Base-by-base conservation (phyloP, 306 rosid genomes). In the Casuarina cunninghamiana region DNA sequence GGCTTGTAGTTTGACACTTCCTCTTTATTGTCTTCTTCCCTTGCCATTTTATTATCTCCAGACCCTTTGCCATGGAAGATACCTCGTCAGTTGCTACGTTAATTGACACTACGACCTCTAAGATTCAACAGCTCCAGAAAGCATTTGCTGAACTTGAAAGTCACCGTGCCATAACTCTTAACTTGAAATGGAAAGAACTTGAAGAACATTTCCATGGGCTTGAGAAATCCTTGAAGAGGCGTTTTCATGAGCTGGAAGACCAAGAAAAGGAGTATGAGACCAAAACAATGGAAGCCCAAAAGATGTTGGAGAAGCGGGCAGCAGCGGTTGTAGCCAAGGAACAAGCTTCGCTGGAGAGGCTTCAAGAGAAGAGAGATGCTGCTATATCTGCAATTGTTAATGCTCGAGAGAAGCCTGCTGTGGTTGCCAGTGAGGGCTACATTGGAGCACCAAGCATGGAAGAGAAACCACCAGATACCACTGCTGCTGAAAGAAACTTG, bases 101-200 rank as follows among this genome's bases (percentile, higher is more conserved):
- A 80, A 96, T 96, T 43, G 96, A 88, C 80, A 91, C 91, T 75
- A 93, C 99, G 39, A 79, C 93, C 73, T 91, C 97, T 44, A 96
- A 93, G 91, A 93, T 96, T 79, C 96, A 88, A 74, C 99, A 96
- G 86, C 97, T 96, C 75, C 99, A 96, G 81, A 91, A 86, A 85
- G 99, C 99, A 49, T 96, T 96, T 86, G 97, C 99, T 83, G 99
- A 96, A 83, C 99, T 96, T 78, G 98, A 96, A 87, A 91, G 97
- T 75, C 92, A 93, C 87, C 85, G 96, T 75, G 94, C 98, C 6
- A 84, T 93, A 61, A 87, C 98, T 71, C 93, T 93, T 60, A 96
- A 96, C 84, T 0, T 96, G 86, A 96, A 93, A 85, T 96, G 99
- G 99, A 96, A 91, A 83, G 98, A 96, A 84, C 90, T 96, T 43